Conservation (phyloP, 73 alveolate species). For the Breviolum minutum region DNA sequence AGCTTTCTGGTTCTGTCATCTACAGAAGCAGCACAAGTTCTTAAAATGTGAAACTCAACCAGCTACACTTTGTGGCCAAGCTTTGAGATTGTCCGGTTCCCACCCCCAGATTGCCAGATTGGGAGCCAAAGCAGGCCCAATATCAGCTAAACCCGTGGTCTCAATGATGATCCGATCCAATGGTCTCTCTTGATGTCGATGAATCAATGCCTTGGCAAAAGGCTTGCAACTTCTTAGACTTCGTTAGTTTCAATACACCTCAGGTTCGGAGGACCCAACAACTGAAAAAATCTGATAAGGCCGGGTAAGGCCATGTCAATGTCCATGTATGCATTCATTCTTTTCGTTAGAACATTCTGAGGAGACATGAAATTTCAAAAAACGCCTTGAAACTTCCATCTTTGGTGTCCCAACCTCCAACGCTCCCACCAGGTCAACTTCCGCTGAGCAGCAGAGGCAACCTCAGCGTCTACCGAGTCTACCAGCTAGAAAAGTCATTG, state of each 20-base stretch:
- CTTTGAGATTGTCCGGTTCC: background rate
- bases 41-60: background rate
- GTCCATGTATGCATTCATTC: too few relatives aligned
- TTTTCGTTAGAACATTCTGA: background rate
- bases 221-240: background rate
- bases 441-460: constrained; percentile 93
- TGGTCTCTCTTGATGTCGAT: constrained; percentile 4
- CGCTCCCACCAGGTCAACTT: constrained; percentile 88
- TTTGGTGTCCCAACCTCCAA: constrained; percentile 27
- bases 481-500: background rate
- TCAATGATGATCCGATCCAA: constrained; percentile 56
- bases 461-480: background rate
- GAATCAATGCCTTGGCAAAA: constrained; percentile 18
- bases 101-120: background rate
- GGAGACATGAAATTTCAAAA: too few relatives aligned
- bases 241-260: too few relatives aligned
- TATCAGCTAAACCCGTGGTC: constrained; percentile 49
- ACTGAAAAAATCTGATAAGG: too few relatives aligned
- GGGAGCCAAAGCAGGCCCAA: constrained; percentile 45
- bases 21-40: too few relatives aligned
- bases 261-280: too few relatives aligned
- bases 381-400: too few relatives aligned
- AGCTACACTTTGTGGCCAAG: background rate
- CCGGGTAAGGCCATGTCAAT: too few relatives aligned
- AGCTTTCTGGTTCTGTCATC: too few relatives aligned